Conservation (phyloP, 2,329 filamentous ascomycete species). For the Hymenoscyphus infarciens region DNA sequence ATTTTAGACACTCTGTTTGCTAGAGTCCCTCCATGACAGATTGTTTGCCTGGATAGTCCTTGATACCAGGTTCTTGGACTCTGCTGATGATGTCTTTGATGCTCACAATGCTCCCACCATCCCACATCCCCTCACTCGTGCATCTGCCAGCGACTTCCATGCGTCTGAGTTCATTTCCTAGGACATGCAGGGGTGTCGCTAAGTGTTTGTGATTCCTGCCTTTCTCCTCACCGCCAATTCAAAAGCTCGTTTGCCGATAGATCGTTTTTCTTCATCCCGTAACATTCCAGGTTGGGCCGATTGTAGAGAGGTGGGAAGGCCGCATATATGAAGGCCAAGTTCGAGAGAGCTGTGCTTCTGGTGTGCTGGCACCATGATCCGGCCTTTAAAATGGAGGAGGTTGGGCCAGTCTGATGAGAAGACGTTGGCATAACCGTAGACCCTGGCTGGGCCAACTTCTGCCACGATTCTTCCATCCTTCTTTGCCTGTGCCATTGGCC, state of each 20-base stretch:
- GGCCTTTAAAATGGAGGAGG: conserved; percentile 22
- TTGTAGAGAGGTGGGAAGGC: conserved; percentile 25
- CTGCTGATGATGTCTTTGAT: conserved; percentile 6
- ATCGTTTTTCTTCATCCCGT: conserved; percentile 8
- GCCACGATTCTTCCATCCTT: conserved; percentile 12
- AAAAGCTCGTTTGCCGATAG: conserved; percentile 17
- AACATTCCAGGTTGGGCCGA: conserved; percentile 15
- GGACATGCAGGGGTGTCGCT: conserved; percentile 23
- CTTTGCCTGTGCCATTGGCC: conserved; percentile 20
- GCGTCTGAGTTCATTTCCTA: conserved; percentile 17
- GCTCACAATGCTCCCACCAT: not conserved
- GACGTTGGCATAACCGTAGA: conserved; percentile 26
- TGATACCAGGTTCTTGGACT: not conserved
- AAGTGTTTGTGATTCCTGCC: conserved; percentile 21
- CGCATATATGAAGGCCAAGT: conserved; percentile 34
- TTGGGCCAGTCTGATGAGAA: conserved; percentile 27
- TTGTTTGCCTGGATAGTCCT: not conserved
- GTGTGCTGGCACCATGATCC: conserved; percentile 30
- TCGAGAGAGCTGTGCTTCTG: conserved; percentile 18
- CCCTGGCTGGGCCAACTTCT: conserved; percentile 11
- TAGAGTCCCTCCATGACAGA: not conserved
- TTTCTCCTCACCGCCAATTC: conserved; percentile 31
- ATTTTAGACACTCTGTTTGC: not conserved
- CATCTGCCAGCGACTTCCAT: conserved; percentile 7
- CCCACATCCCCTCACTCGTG: conserved; percentile 5